phyloP scores from a whole-genome alignment of 805 yeast genomes.

The Naumovozyma baii region DNA sequence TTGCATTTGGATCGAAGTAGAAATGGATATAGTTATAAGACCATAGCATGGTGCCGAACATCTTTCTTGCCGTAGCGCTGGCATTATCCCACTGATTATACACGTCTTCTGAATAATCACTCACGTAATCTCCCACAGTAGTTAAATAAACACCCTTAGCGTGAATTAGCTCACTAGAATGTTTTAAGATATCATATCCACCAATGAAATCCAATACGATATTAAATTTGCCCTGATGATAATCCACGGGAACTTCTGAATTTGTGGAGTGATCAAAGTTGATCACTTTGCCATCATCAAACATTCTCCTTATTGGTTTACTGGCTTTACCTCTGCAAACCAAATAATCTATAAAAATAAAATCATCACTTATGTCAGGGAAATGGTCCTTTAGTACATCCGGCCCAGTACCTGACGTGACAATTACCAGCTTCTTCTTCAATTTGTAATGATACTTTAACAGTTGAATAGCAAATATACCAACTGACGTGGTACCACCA shows the following conservation, averaged over 20 bases:
- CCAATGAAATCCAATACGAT: constrained; percentile 66
- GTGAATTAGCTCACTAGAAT: constrained; percentile 36
- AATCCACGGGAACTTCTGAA: constrained; percentile 18
- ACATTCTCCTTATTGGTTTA: constrained; percentile 25
- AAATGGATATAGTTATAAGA: constrained; percentile 32
- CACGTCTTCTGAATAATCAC: constrained; percentile 31
- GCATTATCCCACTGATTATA: constrained; percentile 31
- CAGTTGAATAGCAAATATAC: constrained; percentile 50
- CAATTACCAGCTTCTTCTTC: constrained; percentile 41
- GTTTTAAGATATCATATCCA: constrained; percentile 43
- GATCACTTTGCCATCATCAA: constrained; percentile 28
- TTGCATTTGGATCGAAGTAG: constrained; percentile 27
- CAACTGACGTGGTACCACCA: constrained; percentile 76
- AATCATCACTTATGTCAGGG: constrained; percentile 33
- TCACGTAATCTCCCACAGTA: constrained; percentile 52
- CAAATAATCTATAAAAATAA: constrained; percentile 29
- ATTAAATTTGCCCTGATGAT: constrained; percentile 44
- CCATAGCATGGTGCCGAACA: constrained; percentile 30
- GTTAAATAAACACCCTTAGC: constrained; percentile 46
- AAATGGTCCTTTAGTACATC: constrained; percentile 33
- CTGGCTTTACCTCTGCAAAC: constrained; percentile 27
- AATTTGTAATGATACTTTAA: constrained; percentile 44
- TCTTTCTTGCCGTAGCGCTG: constrained; percentile 29
- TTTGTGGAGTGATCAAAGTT: constrained; percentile 25
- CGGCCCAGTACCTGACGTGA: constrained; percentile 47